A percentile compares a stretch with the other conserved stretches of the same genome.
These are phyloP conservation scores for Bipolaris victoriae DNA, from an alignment of 2,329 filamentous ascomycete species.

Conservation along the genomic window DNA sequence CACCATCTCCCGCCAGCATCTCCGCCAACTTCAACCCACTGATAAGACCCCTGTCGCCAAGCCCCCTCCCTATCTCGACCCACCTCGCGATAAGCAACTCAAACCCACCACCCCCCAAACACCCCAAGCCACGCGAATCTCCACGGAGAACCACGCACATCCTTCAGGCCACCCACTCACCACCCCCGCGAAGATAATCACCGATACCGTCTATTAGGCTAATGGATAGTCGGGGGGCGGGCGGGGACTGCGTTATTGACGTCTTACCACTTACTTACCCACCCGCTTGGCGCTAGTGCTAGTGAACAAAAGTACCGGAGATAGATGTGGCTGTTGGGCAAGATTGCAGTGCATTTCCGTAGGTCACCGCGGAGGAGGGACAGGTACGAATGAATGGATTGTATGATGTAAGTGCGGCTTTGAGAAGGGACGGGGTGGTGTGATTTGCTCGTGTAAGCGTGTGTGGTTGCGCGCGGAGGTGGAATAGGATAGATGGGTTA, in stretches of 20 bases:
- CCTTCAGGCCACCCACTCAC: background rate
- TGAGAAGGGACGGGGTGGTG: no score
- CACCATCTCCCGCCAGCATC: conserved; percentile 11
- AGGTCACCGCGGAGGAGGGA: conserved; percentile 21
- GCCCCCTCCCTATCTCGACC: background rate
- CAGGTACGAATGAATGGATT: conserved; percentile 10
- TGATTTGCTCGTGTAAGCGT: background rate
- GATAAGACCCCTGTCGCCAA: conserved; percentile 23
- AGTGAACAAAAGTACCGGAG: background rate
- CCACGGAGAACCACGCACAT: conserved; percentile 31
- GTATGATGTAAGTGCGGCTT: no score
- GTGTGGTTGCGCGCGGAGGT: background rate
- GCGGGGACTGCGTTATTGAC: background rate
- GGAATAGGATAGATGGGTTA: background rate
- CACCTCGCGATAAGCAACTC: conserved; percentile 16
- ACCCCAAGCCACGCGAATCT: conserved; percentile 15
- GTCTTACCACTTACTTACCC: background rate
- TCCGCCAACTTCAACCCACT: conserved; percentile 15
- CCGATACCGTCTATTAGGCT: background rate
- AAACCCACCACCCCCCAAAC: background rate
- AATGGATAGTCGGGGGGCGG: no score
- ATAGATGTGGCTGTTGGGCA: background rate
- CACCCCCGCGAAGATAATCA: background rate
- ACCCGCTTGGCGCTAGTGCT: background rate
- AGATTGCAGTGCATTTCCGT: conserved; percentile 24